phyloP scores from a whole-genome alignment of 768 basidiomycete species.

The Amanita exitialis region DNA sequence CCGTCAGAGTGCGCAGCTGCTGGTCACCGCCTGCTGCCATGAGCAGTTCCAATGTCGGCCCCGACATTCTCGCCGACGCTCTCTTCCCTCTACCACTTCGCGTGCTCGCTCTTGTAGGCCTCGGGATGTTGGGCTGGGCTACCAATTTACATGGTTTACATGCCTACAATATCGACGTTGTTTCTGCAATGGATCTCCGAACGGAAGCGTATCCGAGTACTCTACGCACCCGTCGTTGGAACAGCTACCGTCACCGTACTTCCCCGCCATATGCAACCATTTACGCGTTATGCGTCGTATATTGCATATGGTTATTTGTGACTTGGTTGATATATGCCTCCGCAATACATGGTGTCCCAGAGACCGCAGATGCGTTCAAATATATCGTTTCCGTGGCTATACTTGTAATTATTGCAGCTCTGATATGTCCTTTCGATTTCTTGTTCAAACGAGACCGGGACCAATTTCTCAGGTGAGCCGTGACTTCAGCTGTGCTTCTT shows the following conservation, averaged over 20 bases:
- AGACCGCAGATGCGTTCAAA: conserved; percentile 64
- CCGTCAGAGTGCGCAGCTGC: neutral
- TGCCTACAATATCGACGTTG: conserved; percentile 62
- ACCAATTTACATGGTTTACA: conserved; percentile 84
- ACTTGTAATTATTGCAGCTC: conserved; percentile 41
- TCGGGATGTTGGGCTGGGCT: conserved; percentile 87
- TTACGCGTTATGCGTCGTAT: conserved; percentile 60
- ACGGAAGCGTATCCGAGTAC: conserved; percentile 17
- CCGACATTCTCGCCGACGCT: conserved; percentile 39
- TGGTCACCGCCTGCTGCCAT: neutral
- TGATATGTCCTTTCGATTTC: conserved; percentile 61
- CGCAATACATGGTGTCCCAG: conserved; percentile 44
- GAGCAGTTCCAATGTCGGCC: conserved; percentile 8
- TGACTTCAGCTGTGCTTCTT: conserved; percentile 4
- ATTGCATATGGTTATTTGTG: conserved; percentile 46
- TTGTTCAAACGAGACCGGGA: conserved; percentile 64
- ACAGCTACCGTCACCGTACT: conserved; percentile 26
- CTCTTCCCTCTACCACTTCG: conserved; percentile 89
- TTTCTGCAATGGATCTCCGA: conserved; percentile 58
- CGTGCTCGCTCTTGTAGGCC: conserved; percentile 66
- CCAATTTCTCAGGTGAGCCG: conserved; percentile 66
- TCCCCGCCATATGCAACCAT: conserved; percentile 43
- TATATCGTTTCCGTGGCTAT: conserved; percentile 65
- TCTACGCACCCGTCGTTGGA: conserved; percentile 17
- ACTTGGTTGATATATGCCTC: conserved; percentile 66